Evolutionary conservation across 768 basidiomycete genomes (phyloP).

Genomic region (Sarcomyxa edulis): DNA sequence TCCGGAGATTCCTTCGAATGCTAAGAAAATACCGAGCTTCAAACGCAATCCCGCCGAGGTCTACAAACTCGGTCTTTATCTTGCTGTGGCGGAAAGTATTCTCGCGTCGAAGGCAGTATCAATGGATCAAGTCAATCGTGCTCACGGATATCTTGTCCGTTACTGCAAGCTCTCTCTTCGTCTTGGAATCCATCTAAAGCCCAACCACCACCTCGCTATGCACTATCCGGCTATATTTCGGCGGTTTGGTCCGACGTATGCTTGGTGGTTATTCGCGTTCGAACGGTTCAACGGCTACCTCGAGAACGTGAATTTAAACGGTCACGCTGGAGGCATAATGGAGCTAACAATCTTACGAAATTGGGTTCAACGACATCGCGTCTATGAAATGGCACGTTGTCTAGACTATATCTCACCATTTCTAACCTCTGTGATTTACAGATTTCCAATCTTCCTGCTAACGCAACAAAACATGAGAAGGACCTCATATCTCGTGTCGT

Average conservation of each 20-base stretch:
- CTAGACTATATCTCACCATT: no score
- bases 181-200: conserved; percentile 12
- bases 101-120: conserved; percentile 15
- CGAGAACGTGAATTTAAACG: conserved; percentile 24
- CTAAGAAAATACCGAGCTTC: conserved; percentile 9
- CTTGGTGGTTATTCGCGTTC: conserved; percentile 30
- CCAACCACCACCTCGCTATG: conserved; percentile 24
- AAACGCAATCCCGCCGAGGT: conserved; percentile 8
- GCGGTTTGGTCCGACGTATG: conserved; percentile 24
- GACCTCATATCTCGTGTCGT: conserved; percentile 10
- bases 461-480: conserved; percentile 7
- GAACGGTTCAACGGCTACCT: conserved; percentile 29
- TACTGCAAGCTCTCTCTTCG: conserved; percentile 10
- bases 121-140: conserved; percentile 15
- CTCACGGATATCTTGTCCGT: conserved; percentile 16
- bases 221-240: conserved; percentile 18
- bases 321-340: conserved; percentile 21
- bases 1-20: conserved; percentile 14
- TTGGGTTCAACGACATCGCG: no score
- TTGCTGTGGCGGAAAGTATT: conserved; percentile 15
- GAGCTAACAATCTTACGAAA: conserved; percentile 22
- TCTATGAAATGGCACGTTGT: no score
- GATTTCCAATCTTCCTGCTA: conserved; percentile 12
- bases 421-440: conserved; percentile 19
- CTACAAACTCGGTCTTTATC: conserved; percentile 11